Evolutionary conservation across 345 rosid species (phyloP), one percentile per base, ranked within the genome.

Genomic region (Eucalyptus sp.): DNA sequence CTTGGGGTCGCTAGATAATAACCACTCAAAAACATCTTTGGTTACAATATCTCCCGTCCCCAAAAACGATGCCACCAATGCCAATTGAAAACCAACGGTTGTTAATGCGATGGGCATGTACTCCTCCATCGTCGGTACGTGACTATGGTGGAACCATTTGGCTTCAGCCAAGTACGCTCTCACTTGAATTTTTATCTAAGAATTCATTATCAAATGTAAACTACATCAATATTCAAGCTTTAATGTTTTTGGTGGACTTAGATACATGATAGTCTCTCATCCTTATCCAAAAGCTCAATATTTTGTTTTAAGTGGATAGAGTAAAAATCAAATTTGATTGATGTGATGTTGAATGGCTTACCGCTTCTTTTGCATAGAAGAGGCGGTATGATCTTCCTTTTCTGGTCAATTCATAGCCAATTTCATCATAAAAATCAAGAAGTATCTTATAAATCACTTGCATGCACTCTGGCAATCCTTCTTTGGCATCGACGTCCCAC

Each of bases 381-480:
- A 91, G 31, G 44, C 87, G 79, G 46, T 92, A 87, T 24, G 88
- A 85, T 60, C 79, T 89, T 87, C 90, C 91, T 37, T 88, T 33
- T 62, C 62, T 80, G 3, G 90, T 50, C 22, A 90, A 66, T 24
- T 90, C 87, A 10, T 88, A 56, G 85, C 89, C 93, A 48, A 93
- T 89, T 84, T 86, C 88, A 44, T 88, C 79, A 81, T 88, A 90
- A 50, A 90, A 89, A 88, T 92, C 92, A 50, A 91, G 85, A 31
- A 92, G 87, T 60, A 62, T 90, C 51, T 87, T 86, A 88, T 91
- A 92, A 86, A 86, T 88, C 12, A 88, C 27, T 71, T 89, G 88
- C 93, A 92, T 93, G 89, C 90, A 93, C 76, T 92, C 88, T 13
- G 90, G 91, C 2, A 91, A 89, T 27, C 89, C 33, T 37, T 90